These are phyloP conservation scores for Lasiodiplodia hormozganensis DNA, from an alignment of 2,329 filamentous ascomycete species.

Conservation along the genomic window DNA sequence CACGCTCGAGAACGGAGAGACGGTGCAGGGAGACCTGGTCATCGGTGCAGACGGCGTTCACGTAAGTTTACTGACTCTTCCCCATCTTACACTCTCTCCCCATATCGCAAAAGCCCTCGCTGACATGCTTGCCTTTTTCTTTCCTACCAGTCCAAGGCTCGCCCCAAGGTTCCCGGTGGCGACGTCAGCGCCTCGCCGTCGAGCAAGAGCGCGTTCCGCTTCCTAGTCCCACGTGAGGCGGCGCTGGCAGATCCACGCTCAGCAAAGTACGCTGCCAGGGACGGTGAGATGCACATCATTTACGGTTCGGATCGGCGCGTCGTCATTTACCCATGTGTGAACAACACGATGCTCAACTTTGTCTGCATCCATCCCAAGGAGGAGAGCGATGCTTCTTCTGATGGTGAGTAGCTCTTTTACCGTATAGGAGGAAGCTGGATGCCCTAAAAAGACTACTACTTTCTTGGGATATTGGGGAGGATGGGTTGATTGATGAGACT, in stretches of 20 bases:
- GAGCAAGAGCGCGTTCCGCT: slow-evolving; percentile 65
- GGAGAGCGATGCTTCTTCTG: slow-evolving; percentile 23
- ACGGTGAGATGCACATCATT: slow-evolving; percentile 54
- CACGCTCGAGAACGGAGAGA: slow-evolving; percentile 54
- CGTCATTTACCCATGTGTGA: slow-evolving; percentile 56
- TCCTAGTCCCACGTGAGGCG: slow-evolving; percentile 58
- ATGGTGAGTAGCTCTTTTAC: neutral
- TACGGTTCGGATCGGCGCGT: slow-evolving; percentile 52
- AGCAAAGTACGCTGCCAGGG: slow-evolving; percentile 45
- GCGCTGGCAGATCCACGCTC: slow-evolving; percentile 50
- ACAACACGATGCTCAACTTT: slow-evolving; percentile 57
- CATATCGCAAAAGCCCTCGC: neutral
- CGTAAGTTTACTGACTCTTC: slow-evolving; percentile 39
- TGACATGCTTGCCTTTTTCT: slow-evolving; percentile 28
- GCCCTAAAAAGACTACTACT: neutral
- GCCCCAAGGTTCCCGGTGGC: slow-evolving; percentile 39
- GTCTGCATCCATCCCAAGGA: slow-evolving; percentile 50
- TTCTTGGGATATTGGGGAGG: neutral
- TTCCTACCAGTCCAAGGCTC: slow-evolving; percentile 37
- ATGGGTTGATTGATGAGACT: neutral
- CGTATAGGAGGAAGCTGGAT: neutral
- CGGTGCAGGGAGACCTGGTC: slow-evolving; percentile 57
- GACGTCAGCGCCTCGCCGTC: slow-evolving; percentile 51
- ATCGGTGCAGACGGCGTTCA: slow-evolving; percentile 64
- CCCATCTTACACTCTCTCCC: too few relatives aligned